Base-by-base conservation (phyloP, 352 stramenopile species). In the Phytopythium chamaehyphon region DNA sequence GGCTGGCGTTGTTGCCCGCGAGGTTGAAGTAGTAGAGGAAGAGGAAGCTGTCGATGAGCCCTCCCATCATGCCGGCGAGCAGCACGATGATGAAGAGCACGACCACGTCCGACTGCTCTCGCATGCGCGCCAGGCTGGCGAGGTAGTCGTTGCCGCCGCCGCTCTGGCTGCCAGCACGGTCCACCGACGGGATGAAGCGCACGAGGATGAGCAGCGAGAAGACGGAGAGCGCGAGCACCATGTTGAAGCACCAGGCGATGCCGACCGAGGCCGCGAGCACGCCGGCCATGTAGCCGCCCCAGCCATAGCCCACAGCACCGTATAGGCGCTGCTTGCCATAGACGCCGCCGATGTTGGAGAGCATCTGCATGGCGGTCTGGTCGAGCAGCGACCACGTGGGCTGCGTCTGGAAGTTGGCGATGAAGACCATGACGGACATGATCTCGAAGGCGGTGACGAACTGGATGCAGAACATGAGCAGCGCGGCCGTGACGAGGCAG, bases 301-400 rank as follows among this genome's bases (percentile, higher is more conserved):
- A 69, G 23, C 80, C 80, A 54, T 81, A 90, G 22, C 80, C 80
- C 22, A 88, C 61, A 1, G 80, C 80, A 16, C 80, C 80, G 45
- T 84, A 90, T 3, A 90, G 66, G 9, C 80, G 69, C 47, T 90
- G 80, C 55, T 90, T 90, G 55, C 80, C 80, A 44, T 90, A 90
- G 53, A 88, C 77, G 10, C 74, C 80, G 15, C 77, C 77, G 15
- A 88, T 57, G 46, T 66, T 59, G 21, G 76, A 59, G 23, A 88
- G 60, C 66, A 88, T 72, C 16, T 74, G 61, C 71, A 90, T 84
- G 11, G 73, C 59, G 1, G 73, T 69, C 66, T 88, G 76, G 44
- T 90, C 80, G 21, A 89, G 65, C 40, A 90, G 55, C 49, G 80
- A 85, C 54, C 61, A 77, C 61, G 77, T 74, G 0, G 80, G 80